phyloP scores from a whole-genome alignment of 805 yeast genomes.

The Yarrowia sp. region DNA sequence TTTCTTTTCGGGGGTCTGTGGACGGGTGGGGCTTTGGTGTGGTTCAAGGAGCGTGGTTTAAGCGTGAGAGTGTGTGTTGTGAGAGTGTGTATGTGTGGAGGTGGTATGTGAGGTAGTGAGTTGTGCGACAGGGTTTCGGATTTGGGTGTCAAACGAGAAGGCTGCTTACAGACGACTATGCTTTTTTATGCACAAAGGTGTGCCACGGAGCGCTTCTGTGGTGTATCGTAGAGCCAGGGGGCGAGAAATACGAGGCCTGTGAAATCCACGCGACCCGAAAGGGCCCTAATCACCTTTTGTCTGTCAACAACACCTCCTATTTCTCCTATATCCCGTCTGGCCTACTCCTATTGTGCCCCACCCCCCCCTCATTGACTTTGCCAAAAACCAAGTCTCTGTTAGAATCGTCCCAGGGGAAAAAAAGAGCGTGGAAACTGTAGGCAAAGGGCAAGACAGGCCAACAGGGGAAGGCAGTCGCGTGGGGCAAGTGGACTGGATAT shows the following conservation, averaged over 20 bases:
- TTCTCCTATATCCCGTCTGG: not conserved
- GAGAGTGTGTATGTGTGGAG: conserved; percentile 6
- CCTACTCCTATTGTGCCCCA: not conserved
- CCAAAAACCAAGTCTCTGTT: not conserved
- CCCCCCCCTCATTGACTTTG: conserved; percentile 19
- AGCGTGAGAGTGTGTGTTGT: conserved; percentile 4
- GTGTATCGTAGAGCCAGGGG: conserved; percentile 10
- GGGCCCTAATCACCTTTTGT: too few species aligned
- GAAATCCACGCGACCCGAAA: not conserved
- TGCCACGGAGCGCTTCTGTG: conserved; percentile 23
- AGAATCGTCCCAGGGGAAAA: conserved; percentile 13
- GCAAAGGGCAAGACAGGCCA: conserved; percentile 6
- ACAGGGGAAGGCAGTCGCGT: conserved; percentile 23
- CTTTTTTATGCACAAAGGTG: conserved; percentile 24
- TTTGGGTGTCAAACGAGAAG: conserved; percentile 37
- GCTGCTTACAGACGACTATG: conserved; percentile 32
- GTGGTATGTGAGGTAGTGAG: conserved; percentile 33
- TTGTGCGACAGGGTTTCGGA: conserved; percentile 35
- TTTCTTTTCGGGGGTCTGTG: conserved; percentile 22
- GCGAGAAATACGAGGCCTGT: conserved; percentile 19
- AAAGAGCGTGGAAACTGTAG: conserved; percentile 5
- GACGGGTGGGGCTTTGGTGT: not conserved
- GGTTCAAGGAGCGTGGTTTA: conserved; percentile 22
- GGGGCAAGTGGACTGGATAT: conserved; percentile 14
- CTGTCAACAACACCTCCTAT: too few species aligned